Percentiles rank a stretch among this genome's conserved stretches.
Conservation (phyloP, 257 asterid species). For the Solanum piurae region DNA sequence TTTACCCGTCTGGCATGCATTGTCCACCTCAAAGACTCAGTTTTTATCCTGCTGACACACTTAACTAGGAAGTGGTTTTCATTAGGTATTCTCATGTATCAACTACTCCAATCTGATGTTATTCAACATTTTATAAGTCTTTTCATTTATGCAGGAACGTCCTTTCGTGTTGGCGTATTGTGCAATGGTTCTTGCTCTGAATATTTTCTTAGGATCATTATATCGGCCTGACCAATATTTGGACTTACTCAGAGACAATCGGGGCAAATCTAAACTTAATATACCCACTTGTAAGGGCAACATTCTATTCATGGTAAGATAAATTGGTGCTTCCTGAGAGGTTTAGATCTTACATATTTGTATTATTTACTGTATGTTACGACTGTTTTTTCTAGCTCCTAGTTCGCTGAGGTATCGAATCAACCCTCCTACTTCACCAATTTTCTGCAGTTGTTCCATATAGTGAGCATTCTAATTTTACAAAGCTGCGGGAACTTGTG, state of each 20-base stretch:
- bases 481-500: constrained; percentile 17
- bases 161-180: constrained; percentile 13
- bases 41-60: no score
- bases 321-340: background rate
- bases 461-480: constrained; percentile 20
- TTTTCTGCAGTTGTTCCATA: constrained; percentile 15
- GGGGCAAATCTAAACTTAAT: constrained; percentile 6
- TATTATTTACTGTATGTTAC: background rate
- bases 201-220: constrained; percentile 16
- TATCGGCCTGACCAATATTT: constrained; percentile 7
- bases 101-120: background rate
- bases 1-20: background rate
- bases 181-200: constrained; percentile 3
- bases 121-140: background rate
- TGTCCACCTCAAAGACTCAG: background rate
- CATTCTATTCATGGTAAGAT: constrained; percentile 16
- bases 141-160: constrained; percentile 1
- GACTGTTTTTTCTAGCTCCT: background rate
- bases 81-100: background rate
- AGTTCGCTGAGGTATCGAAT: background rate
- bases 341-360: background rate
- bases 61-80: background rate
- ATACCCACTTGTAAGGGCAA: constrained; percentile 14
- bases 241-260: constrained; percentile 16
- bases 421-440: background rate